These are phyloP conservation scores for Cucumis melo DNA, from an alignment of 306 rosid species.

Conservation along the genomic window DNA sequence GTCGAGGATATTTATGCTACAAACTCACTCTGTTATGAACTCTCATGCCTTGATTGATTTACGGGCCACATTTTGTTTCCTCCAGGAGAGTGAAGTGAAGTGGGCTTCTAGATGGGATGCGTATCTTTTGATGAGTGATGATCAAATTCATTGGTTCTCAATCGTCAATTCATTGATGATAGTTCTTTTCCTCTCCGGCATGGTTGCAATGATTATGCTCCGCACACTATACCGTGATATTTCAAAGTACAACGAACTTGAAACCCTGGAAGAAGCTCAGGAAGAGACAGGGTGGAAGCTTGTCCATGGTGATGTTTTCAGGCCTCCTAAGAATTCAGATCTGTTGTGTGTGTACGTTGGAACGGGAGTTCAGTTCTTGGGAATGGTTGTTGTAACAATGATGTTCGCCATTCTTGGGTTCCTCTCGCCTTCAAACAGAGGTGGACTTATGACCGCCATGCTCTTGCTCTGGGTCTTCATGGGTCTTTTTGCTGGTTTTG, in stretches of 20 bases:
- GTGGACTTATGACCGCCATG: conserved; percentile 97
- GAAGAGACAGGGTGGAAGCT: conserved; percentile 99
- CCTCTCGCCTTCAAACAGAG: conserved; percentile 96
- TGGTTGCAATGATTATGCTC: conserved; percentile 99
- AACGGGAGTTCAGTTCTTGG: conserved; percentile 90
- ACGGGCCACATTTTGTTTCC: background rate
- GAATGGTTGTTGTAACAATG: conserved; percentile 89
- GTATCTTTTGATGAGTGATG: conserved; percentile 85
- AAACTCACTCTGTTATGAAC: background rate
- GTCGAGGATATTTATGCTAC: background rate
- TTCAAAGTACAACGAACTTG: conserved; percentile 92
- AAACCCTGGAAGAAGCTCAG: conserved; percentile 98
- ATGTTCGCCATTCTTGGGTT: conserved; percentile 90
- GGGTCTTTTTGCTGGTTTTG: conserved; percentile 87
- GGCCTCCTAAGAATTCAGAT: conserved; percentile 77
- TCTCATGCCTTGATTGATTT: background rate
- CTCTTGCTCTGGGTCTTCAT: conserved; percentile 95
- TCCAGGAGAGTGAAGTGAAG: conserved; percentile 87
- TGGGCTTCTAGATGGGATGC: conserved; percentile 99
- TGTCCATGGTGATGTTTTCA: conserved; percentile 94
- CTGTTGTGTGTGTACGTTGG: conserved; percentile 87
- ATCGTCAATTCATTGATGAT: conserved; percentile 95
- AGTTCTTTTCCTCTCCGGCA: conserved; percentile 95
- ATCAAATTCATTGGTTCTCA: conserved; percentile 96
- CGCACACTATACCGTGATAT: conserved; percentile 92